Evolutionary conservation across 768 basidiomycete species (phyloP).

Genomic region (Suillus sp.): DNA sequence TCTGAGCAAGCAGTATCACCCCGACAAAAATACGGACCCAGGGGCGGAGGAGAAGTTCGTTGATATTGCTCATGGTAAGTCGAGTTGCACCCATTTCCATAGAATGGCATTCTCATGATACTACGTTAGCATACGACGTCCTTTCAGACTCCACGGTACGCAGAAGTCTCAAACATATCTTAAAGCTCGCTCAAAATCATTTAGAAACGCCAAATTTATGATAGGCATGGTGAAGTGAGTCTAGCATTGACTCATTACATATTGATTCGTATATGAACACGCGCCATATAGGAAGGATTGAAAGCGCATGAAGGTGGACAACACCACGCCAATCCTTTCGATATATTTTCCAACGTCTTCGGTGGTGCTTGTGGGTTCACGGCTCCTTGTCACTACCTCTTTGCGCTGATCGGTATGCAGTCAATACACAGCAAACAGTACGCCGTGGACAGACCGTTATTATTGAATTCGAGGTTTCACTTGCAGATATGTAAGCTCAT

Average conservation of each 20-base stretch:
- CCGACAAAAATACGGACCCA: slow-evolving; percentile 92
- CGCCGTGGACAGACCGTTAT: slow-evolving; percentile 76
- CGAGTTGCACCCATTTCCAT: neutral
- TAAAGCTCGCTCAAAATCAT: slow-evolving; percentile 12
- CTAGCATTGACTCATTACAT: neutral
- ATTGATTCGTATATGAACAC: slow-evolving; percentile 17
- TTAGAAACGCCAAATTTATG: slow-evolving; percentile 92
- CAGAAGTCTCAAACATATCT: slow-evolving; percentile 24
- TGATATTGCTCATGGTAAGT: slow-evolving; percentile 83
- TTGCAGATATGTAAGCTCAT: slow-evolving; percentile 74
- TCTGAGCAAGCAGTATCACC: slow-evolving; percentile 86
- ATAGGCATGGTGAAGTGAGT: slow-evolving; percentile 84
- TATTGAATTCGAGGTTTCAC: slow-evolving; percentile 81
- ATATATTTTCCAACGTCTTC: slow-evolving; percentile 93
- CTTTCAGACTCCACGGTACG: slow-evolving; percentile 78
- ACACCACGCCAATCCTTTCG: slow-evolving; percentile 82
- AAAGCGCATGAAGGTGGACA: slow-evolving; percentile 92
- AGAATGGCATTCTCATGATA: slow-evolving; percentile 10
- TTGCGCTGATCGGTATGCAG: slow-evolving; percentile 23
- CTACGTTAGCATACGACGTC: slow-evolving; percentile 81
- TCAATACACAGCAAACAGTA: slow-evolving; percentile 56
- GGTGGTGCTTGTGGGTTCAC: slow-evolving; percentile 68
- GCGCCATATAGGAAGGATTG: slow-evolving; percentile 69
- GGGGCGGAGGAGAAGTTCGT: slow-evolving; percentile 86
- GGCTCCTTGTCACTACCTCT: no score